These are phyloP conservation scores for Calendula officinalis DNA, from an alignment of 129 eudicot species.

Conservation along the genomic window DNA sequence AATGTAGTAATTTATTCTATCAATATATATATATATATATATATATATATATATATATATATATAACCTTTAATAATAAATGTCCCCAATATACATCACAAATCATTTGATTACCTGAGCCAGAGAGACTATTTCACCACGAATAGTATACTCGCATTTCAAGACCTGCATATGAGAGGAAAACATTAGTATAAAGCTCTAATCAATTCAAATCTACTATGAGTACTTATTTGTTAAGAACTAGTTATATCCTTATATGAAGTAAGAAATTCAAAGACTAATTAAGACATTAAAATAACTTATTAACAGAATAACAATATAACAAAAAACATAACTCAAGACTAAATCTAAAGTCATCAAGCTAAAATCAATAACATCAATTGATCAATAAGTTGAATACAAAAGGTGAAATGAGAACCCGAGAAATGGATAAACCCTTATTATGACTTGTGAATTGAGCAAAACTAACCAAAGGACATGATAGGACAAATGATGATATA, in stretches of 20 bases:
- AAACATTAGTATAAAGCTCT: slow-evolving; percentile 2
- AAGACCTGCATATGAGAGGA: slow-evolving; percentile 56
- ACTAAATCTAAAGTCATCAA: neutral
- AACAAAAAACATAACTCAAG: neutral
- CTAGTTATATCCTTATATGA: too few species aligned
- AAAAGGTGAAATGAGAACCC: neutral
- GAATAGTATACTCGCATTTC: slow-evolving; percentile 96
- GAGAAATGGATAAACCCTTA: too few species aligned
- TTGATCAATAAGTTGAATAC: slow-evolving; percentile 1
- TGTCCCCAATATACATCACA: neutral
- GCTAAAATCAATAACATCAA: slow-evolving; percentile 6
- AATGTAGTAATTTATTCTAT: neutral
- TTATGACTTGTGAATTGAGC: too few species aligned
- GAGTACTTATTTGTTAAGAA: too few species aligned
- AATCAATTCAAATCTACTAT: neutral
- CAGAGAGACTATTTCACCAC: slow-evolving; percentile 90
- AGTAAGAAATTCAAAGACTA: neutral
- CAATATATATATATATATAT: too few species aligned
- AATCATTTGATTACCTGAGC: slow-evolving; percentile 66
- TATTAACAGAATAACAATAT: neutral
- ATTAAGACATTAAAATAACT: neutral
- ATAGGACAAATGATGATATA: too few species aligned
- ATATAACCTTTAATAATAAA: neutral
- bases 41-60: too few species aligned
- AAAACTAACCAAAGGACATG: too few species aligned